phyloP scores from a whole-genome alignment of 805 yeast species.

The Pichia heedii region DNA sequence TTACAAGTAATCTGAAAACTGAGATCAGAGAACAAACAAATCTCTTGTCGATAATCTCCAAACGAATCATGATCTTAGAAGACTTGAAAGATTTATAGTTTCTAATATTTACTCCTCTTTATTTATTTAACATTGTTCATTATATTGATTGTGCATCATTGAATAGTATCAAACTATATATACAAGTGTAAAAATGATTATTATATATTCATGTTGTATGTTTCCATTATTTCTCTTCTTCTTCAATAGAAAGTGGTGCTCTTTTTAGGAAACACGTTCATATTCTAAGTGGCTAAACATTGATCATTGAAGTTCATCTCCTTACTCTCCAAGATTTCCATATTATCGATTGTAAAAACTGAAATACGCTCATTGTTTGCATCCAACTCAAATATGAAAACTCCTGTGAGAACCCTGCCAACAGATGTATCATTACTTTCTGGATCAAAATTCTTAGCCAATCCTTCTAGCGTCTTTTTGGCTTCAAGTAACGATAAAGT shows the following conservation, averaged over 20 bases:
- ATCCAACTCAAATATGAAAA: conserved; percentile 58
- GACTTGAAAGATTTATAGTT: too few species aligned
- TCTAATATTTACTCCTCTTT: too few species aligned
- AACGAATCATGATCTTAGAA: too few species aligned
- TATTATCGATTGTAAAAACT: conserved; percentile 60
- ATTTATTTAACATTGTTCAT: too few species aligned
- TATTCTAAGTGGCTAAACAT: conserved; percentile 5
- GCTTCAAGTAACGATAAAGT: conserved; percentile 9
- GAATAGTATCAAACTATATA: neutral
- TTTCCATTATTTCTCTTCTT: too few species aligned
- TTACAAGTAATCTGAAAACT: neutral
- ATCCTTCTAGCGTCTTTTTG: conserved; percentile 8
- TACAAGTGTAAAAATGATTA: neutral
- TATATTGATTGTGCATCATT: neutral
- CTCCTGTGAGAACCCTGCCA: conserved; percentile 39
- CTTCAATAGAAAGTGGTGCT: too few species aligned
- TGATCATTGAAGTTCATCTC: conserved; percentile 12
- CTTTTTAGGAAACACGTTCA: too few species aligned
- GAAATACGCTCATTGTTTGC: conserved; percentile 42
- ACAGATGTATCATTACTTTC: conserved; percentile 2
- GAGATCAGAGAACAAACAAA: neutral
- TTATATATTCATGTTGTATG: too few species aligned
- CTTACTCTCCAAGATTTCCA: conserved; percentile 46
- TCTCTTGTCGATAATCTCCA: neutral
- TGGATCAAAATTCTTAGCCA: conserved; percentile 7